Evolutionary conservation across 305 asterid species (phyloP).

Genomic region (Fraxinus floribunda): DNA sequence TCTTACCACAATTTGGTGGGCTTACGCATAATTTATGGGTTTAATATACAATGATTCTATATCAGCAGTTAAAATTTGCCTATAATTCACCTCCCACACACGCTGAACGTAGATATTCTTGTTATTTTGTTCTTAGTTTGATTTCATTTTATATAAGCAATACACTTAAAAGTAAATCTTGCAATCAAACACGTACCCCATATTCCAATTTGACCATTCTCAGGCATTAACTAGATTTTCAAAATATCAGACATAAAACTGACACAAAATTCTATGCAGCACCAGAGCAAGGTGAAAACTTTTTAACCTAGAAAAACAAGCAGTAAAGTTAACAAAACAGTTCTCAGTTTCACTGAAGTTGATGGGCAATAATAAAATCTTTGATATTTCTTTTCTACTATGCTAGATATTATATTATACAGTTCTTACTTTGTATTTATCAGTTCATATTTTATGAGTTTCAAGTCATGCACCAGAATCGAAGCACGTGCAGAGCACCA

Average conservation of each 20-base stretch:
- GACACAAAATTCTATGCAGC: slow-evolving; percentile 21
- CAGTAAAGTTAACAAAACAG: slow-evolving; percentile 25
- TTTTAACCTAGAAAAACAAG: slow-evolving; percentile 14
- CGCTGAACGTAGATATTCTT: neutral
- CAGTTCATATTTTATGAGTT: slow-evolving; percentile 30
- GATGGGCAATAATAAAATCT: slow-evolving; percentile 37
- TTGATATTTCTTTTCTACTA: slow-evolving; percentile 10
- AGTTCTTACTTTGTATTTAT: neutral
- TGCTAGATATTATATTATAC: slow-evolving; percentile 13
- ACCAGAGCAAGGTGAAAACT: slow-evolving; percentile 27
- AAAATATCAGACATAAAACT: slow-evolving; percentile 25
- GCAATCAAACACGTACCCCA: neutral
- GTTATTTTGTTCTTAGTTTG: neutral
- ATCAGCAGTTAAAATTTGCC: neutral
- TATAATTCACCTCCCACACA: neutral
- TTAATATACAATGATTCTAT: neutral
- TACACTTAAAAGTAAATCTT: slow-evolving; percentile 6
- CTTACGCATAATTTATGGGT: neutral
- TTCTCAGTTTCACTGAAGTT: slow-evolving; percentile 36
- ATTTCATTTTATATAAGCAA: neutral
- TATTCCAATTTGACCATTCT: slow-evolving; percentile 23
- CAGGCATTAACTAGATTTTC: slow-evolving; percentile 22
- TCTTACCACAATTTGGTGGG: neutral
- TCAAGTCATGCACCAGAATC: slow-evolving; percentile 36
- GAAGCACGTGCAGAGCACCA: slow-evolving; percentile 55